Evolutionary conservation across 441 rosid genomes (phyloP), one percentile per base, ranked within the genome.

Genomic region (Rhodomyrtus psidioides): DNA sequence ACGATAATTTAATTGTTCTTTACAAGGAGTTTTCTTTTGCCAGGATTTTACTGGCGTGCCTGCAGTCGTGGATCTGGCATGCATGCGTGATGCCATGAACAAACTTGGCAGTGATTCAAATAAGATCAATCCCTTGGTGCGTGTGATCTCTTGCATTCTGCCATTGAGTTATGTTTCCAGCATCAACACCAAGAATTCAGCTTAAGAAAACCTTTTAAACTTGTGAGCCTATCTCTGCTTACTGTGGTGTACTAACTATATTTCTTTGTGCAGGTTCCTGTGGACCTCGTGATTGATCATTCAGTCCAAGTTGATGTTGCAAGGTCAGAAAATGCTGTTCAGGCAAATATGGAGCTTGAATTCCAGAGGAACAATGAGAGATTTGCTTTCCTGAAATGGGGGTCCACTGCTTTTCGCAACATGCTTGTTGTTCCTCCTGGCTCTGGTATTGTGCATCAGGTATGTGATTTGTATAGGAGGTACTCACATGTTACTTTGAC

Each of bases 391-490:
- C 98, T 97, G 83, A 97, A 96, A 87, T 96, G 99, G 99, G 99
- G 98, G 26, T 95, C 99, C 83, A 89, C 91, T 62, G 99, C 98
- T 39, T 96, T 97, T 90, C 95, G 58, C 86, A 97, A 97, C 90
- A 97, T 96, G 98, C 98, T 97, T 86, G 99, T 97, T 88, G 99
- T 97, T 85, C 99, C 99, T 83, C 99, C 99, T 26, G 99, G 99
- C 84, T 97, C 99, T 88, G 99, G 99, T 87, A 97, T 97, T 89
- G 99, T 96, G 84, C 99, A 98, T 93, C 98, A 96, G 98, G 99
- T 96, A 93, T 84, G 83, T 55, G 82, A 55, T 53, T 21, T 3
- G 17, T n/a, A 12, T 16, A 24, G 54, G 57, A 0, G 27, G 39
- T 55, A 27, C 51, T 83, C 7, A 6, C 51, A 0, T 28, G 58